Conservation (phyloP, 768 basidiomycete genomes). For the Lentinus tigrinus region DNA sequence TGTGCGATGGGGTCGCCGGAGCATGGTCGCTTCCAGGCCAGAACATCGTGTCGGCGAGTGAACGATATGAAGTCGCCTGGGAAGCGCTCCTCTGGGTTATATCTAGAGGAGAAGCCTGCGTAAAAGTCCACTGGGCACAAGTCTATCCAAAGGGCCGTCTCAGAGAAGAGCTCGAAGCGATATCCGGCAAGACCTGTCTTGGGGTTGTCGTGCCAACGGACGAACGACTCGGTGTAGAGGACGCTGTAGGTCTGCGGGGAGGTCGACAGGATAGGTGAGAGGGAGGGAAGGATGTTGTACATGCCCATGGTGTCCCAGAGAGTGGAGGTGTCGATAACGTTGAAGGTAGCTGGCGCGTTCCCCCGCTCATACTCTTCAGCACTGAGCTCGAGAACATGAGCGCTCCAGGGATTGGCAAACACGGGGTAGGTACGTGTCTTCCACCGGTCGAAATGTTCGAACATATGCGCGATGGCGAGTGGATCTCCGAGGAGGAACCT, state of each 20-base stretch:
- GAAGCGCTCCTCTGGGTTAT: background rate
- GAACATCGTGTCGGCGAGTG: background rate
- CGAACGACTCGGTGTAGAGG: constrained; percentile 21
- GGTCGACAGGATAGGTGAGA: constrained; percentile 14
- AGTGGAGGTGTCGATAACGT: constrained; percentile 26
- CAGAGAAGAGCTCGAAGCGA: background rate
- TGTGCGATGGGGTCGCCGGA: background rate
- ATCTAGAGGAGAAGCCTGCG: background rate
- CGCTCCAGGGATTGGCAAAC: background rate
- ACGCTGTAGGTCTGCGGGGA: background rate
- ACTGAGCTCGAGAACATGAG: background rate
- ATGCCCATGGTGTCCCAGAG: constrained; percentile 22
- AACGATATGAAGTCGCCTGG: background rate
- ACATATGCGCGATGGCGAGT: constrained; percentile 10
- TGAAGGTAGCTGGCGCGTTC: constrained; percentile 17
- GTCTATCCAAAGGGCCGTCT: background rate
- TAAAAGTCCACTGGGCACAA: background rate
- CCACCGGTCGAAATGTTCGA: background rate
- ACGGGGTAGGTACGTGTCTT: background rate
- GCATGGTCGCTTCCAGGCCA: background rate
- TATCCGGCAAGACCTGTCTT: background rate
- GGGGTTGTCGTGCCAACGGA: background rate
- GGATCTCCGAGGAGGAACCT: constrained; percentile 19
- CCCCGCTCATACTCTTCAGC: background rate
- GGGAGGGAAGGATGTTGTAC: constrained; percentile 19